Base-by-base conservation (phyloP, 2,329 filamentous ascomycete species). In the Camptophora hylomeconis region DNA sequence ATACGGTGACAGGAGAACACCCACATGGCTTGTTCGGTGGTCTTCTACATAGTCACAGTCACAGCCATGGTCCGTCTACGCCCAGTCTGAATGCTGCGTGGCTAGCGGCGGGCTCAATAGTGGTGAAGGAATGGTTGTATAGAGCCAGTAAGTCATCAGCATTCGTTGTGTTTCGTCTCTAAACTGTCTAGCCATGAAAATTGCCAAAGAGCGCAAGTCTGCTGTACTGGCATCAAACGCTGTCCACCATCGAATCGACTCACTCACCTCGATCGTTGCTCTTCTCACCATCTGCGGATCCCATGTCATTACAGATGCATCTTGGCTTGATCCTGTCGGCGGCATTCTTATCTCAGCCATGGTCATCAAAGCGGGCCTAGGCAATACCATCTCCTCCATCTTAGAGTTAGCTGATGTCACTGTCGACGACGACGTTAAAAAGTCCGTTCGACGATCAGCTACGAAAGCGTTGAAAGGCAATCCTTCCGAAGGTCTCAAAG, bases 51-150 rank as follows among this genome's bases (percentile, higher is more conserved):
- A 58, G 63, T 5, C 75, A 83, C 46, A 67, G 65, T n/a, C 75
- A 82, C 47, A 63, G 66, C 35, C 75, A 80, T 51, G 61, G 54
- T 22, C 67, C 67, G 31, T 58, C 69, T 19, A 71, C 75, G 2
- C 89, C 89, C 0, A 92, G 82, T 53, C 69, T 98, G 41, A 86
- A 95, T 52, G 89, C 89, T 13, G 87, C 82, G 5, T 98, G 89
- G 89, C 61, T 98, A 35, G 87, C 89, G 19, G 79, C 72, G 21
- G 87, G 82, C 12, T 93, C 83, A 2, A 89, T 98, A 33, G 56
- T 83, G 15, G 63, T 95, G 46, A 98, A 98, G 58, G 89, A 98
- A 57, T 98, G 86, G 82, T 63, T 98, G 15, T 98, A 95, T 52
- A 77, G 80, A 62, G 83, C 87, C 40, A 98, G 87, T 89, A 73